Percentiles rank a stretch among this genome's conserved stretches.
These are phyloP conservation scores for Sporobolomyces pararoseus DNA, from an alignment of 768 basidiomycete genomes.

Conservation along the genomic window DNA sequence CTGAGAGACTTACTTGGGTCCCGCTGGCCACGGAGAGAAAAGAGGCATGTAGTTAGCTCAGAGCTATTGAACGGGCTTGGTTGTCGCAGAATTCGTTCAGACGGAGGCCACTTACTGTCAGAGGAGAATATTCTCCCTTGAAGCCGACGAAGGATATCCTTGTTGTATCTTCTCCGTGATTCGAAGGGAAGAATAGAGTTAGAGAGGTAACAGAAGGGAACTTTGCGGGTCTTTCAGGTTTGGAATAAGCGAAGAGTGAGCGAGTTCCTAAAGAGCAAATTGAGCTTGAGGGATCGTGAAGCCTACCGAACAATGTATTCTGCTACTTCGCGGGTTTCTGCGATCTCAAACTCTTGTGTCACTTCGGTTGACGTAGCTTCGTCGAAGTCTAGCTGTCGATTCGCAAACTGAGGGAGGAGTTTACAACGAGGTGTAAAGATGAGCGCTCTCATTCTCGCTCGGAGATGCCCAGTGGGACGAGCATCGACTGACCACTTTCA, in stretches of 20 bases:
- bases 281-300: neutral
- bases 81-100: neutral
- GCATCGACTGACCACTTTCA: conserved; percentile 47
- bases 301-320: conserved; percentile 52
- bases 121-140: conserved; percentile 47
- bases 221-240: conserved; percentile 48
- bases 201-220: conserved; percentile 49
- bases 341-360: conserved; percentile 44
- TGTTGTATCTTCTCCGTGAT: conserved; percentile 51
- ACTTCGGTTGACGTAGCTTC: conserved; percentile 35
- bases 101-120: conserved; percentile 22
- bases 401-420: no score
- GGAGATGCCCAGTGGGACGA: no score
- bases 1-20: conserved; percentile 44
- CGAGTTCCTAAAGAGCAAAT: no score
- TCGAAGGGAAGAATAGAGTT: conserved; percentile 51
- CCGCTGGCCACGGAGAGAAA: conserved; percentile 43
- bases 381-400: conserved; percentile 47
- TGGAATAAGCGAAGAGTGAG: neutral
- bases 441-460: conserved; percentile 2
- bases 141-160: conserved; percentile 51
- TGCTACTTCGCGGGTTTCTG: conserved; percentile 46
- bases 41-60: neutral
- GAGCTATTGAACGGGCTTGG: neutral
- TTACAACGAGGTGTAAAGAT: no score